Conservation (phyloP, 257 asterid species). For the Ocimum tenuiflorum region DNA sequence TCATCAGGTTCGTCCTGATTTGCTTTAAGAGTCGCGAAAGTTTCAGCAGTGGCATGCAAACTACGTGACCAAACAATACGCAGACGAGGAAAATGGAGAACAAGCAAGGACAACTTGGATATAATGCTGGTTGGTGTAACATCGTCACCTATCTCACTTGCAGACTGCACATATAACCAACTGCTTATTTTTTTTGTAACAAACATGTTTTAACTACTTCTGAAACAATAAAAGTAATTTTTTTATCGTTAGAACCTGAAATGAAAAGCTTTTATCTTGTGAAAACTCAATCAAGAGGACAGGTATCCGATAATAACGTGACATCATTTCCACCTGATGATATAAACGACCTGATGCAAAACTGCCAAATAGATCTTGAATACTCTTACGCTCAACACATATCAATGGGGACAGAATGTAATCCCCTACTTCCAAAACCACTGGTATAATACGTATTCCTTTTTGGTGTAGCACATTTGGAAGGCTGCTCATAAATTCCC, state of each 20-base stretch:
- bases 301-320: conserved; percentile 86
- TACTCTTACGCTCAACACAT: conserved; percentile 94
- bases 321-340: conserved; percentile 97
- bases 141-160: conserved; percentile 81
- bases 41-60: conserved; percentile 91
- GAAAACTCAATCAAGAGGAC: conserved; percentile 96
- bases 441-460: conserved; percentile 88
- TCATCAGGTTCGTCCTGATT: conserved; percentile 99
- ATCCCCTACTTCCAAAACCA: conserved; percentile 95
- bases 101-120: conserved; percentile 86
- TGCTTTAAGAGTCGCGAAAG: conserved; percentile 67
- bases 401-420: conserved; percentile 88
- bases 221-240: conserved; percentile 6
- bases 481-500: conserved; percentile 99
- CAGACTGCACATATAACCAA: conserved; percentile 61
- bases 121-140: conserved; percentile 84
- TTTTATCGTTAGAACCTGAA: conserved; percentile 50
- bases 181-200: not conserved
- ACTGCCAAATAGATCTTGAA: conserved; percentile 87
- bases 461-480: conserved; percentile 94
- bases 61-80: conserved; percentile 96
- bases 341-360: conserved; percentile 91
- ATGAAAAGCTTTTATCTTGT: conserved; percentile 95
- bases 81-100: conserved; percentile 94
- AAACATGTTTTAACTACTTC: not conserved